Base-by-base conservation (phyloP, 345 rosid genomes). In the Geranium brycei region DNA sequence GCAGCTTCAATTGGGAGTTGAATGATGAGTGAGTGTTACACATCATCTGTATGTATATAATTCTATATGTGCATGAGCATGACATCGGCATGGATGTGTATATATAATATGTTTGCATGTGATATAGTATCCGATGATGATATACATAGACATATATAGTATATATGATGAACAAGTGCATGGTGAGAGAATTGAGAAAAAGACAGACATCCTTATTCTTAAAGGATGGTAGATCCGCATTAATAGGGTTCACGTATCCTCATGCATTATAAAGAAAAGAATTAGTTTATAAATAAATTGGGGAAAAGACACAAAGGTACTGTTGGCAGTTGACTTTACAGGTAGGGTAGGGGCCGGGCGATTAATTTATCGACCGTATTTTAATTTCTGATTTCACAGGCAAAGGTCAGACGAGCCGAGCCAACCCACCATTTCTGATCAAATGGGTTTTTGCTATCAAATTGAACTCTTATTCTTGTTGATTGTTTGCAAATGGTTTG, bases 311-410 rank as follows among this genome's bases (percentile, higher is more conserved):
- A 12, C 7, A 65, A 17, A 23, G 65, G 64, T 55, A 19, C 55
- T 17, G 64, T 59, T 17, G 31, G 60, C 64, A 71, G 76, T 81
- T 78, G 85, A 76, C 85, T 81, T 74, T 64, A 70, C 76, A 76
- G 79, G 60, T 66, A 59, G 75, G 63, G 47, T 38, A 38, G 6
- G 8, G 8, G 47, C 28, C 28, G 28, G 28, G 28, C 28, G 28
- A 2, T 23, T 23, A 23, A 23, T 23, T 23, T 23, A 23, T 23
- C 28, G 28, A 23, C 14, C 10, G 53, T 47, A 11, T 47, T 47
- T 47, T 47, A 47, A 47, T 47, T 47, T 6, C 1, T 47, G 15
- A 47, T 11, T 47, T 47, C 53, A 47, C 53, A 47, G 53, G 53
- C 14, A 38, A 23, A 23, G 28, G 2, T 23, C 28, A 23, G 28